phyloP scores from a whole-genome alignment of 2,329 filamentous ascomycete genomes.

The Colletotrichum sp. region DNA sequence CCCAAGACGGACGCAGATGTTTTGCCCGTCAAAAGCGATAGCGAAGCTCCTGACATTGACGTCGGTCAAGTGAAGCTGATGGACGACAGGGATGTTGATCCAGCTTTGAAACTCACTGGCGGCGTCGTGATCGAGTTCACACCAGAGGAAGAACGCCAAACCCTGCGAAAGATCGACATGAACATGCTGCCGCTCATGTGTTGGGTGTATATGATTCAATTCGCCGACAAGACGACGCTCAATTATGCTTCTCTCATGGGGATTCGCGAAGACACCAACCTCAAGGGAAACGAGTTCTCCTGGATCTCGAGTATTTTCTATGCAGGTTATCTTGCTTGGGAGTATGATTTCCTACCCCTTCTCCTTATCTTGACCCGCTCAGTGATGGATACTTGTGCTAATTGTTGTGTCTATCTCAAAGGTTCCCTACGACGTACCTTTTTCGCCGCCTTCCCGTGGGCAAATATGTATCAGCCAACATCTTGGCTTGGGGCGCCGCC shows the following conservation, averaged over 20 bases:
- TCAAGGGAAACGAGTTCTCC: slow-evolving; percentile 21
- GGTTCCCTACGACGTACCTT: slow-evolving; percentile 41
- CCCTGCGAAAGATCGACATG: slow-evolving; percentile 6
- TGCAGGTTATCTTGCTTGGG: slow-evolving; percentile 24
- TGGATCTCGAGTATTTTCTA: slow-evolving; percentile 27
- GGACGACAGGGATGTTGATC: slow-evolving; percentile 3
- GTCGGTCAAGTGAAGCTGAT: not conserved
- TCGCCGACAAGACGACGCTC: slow-evolving; percentile 14
- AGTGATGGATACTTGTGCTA: not conserved
- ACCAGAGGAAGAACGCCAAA: not conserved
- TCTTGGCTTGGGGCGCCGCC: slow-evolving; percentile 44
- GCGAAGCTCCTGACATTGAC: not conserved
- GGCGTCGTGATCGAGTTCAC: slow-evolving; percentile 10
- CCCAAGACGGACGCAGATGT: not conserved
- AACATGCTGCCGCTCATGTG: not conserved
- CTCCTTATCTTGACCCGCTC: not conserved
- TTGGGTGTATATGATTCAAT: slow-evolving; percentile 17
- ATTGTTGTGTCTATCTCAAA: not conserved
- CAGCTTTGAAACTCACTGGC: slow-evolving; percentile 5
- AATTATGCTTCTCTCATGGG: slow-evolving; percentile 21
- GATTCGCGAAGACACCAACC: slow-evolving; percentile 17
- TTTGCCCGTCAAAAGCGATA: not conserved
- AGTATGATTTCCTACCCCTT: not conserved
- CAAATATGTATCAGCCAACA: slow-evolving; percentile 38
- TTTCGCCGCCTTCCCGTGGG: slow-evolving; percentile 35